These are phyloP conservation scores for Ophiostoma sp. DNA, from an alignment of 2,329 filamentous ascomycete genomes.

Conservation along the genomic window DNA sequence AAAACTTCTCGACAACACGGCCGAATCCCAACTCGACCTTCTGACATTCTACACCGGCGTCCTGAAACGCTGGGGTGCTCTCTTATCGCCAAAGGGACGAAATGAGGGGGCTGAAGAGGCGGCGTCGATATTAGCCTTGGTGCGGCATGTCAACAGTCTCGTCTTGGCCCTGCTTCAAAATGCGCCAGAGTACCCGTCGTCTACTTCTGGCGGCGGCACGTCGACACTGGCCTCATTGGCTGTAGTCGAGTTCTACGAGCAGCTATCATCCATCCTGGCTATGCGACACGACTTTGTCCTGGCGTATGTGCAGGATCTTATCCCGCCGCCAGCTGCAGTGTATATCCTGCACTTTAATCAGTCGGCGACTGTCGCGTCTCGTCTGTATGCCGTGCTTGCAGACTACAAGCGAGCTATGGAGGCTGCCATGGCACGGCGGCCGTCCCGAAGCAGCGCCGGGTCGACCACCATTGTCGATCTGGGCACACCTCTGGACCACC, in stretches of 20 bases:
- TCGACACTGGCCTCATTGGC: slow-evolving; percentile 40
- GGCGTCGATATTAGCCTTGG: slow-evolving; percentile 39
- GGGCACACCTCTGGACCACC: slow-evolving; percentile 20
- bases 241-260: slow-evolving; percentile 66
- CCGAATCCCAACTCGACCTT: slow-evolving; percentile 53
- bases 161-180: slow-evolving; percentile 57
- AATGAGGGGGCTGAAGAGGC: not conserved
- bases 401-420: slow-evolving; percentile 72
- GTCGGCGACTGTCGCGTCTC: slow-evolving; percentile 59
- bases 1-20: slow-evolving; percentile 45
- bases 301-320: slow-evolving; percentile 56
- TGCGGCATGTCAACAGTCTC: slow-evolving; percentile 50
- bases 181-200: slow-evolving; percentile 38
- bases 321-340: slow-evolving; percentile 62
- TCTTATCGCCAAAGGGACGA: slow-evolving; percentile 39
- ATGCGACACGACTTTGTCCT: slow-evolving; percentile 43
- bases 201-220: not conserved
- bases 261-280: slow-evolving; percentile 52
- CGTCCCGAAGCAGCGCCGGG: slow-evolving; percentile 15
- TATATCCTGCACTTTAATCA: slow-evolving; percentile 66
- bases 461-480: not conserved
- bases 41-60: slow-evolving; percentile 63
- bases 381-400: slow-evolving; percentile 64
- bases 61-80: slow-evolving; percentile 54
- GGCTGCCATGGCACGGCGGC: slow-evolving; percentile 44